Evolutionary conservation across 331 rosid genomes (phyloP), one percentile per base, ranked within the genome.

Genomic region (Pyracantha coccinea): DNA sequence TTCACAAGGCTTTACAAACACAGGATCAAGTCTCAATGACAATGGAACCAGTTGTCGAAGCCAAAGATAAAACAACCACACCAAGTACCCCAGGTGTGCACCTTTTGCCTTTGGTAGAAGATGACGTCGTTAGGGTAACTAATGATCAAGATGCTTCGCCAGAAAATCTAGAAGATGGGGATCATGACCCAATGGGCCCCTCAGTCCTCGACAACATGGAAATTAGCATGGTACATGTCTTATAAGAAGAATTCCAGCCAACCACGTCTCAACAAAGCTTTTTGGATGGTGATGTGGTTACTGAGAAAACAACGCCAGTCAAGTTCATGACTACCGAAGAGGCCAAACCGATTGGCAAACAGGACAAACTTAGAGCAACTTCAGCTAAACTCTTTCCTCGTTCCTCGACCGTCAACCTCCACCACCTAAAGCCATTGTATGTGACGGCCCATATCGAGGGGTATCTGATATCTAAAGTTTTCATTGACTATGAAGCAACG

Each of bases 1-100:
- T 45, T 45, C 16, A 13, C 2, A 45, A 45, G 2, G 19, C 19
- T 45, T 45, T 1, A 1, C 2, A 45, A 45, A 14, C 7, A 45
- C 0, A 4, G 0, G 1, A 45, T 14, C 2, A 45, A 14, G 0
- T 45, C 7, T 0, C 0, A 0, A 1, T 14, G 52, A 45, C 52
- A 45, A 4, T 14, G 10, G 44, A 35, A 35, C 44, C 4, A 35
- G 44, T 35, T 35, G 13, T 0, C 44, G 1, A 35, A 35, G 52
- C 0, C 0, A 1, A 45, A 1, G 52, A 45, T 45, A 2, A 45
- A 45, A 45, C 1, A 0, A 0, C 7, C 2, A 4, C 6, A 1
- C 7, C 0, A 44, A 0, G 50, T 44, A 41, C 15, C 0, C 16
- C 0, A 41, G 0, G 52, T 4, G 2, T 0, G 1, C 2, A 45